These are phyloP conservation scores for Naganishia antarctica DNA, from an alignment of 768 basidiomycete genomes.

Conservation along the genomic window DNA sequence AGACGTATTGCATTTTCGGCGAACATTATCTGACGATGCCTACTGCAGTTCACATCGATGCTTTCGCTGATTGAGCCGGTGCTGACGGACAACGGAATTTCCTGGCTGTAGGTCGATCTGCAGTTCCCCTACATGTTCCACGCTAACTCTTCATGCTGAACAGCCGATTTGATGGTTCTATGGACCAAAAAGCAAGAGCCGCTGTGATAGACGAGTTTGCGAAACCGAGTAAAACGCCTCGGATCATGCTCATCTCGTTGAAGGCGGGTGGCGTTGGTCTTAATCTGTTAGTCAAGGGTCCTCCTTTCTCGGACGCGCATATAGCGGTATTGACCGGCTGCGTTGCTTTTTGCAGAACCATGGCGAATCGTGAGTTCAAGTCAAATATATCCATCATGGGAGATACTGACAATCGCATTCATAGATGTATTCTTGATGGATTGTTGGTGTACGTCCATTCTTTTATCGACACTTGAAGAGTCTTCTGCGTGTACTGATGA, in stretches of 20 bases:
- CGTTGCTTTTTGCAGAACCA: constrained; percentile 30
- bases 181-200: constrained; percentile 77
- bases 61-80: constrained; percentile 42
- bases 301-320: not conserved
- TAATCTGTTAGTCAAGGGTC: constrained; percentile 56
- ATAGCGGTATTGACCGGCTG: no score
- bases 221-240: constrained; percentile 62
- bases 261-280: constrained; percentile 84
- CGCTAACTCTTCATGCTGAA: not conserved
- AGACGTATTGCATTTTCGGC: not conserved
- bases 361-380: constrained; percentile 45
- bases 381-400: not conserved
- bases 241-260: constrained; percentile 54
- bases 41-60: constrained; percentile 34
- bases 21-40: not conserved
- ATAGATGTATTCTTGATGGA: constrained; percentile 18
- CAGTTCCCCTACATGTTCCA: not conserved
- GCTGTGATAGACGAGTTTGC: constrained; percentile 74
- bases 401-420: not conserved
- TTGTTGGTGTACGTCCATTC: constrained; percentile 12
- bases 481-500: not conserved
- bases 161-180: constrained; percentile 80
- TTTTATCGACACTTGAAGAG: not conserved
- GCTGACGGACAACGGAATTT: constrained; percentile 41
- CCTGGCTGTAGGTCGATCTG: constrained; percentile 37